Percentiles rank a stretch among this genome's conserved stretches.
phyloP scores from a whole-genome alignment of 23 red algal genomes.

The Gracilaria gracilis region DNA sequence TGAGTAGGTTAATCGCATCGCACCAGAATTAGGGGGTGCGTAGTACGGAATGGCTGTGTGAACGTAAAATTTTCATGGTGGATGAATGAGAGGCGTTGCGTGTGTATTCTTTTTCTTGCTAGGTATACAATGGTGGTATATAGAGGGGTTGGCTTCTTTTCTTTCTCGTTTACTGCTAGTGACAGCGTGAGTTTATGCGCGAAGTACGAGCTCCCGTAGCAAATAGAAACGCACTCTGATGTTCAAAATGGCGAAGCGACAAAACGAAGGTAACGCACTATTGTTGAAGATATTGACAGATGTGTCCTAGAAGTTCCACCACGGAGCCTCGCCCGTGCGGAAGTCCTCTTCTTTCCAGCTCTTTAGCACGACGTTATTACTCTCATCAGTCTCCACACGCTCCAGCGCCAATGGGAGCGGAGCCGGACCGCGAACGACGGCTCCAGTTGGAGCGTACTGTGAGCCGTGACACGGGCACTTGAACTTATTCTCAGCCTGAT shows the following conservation, averaged over 20 bases:
- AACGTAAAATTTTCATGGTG: constrained; percentile 18
- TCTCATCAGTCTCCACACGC: constrained; percentile 78
- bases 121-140: no score
- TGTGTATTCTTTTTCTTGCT: not conserved
- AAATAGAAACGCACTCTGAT: not conserved
- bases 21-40: constrained; percentile 18
- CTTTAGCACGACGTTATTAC: constrained; percentile 85
- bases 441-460: constrained; percentile 93
- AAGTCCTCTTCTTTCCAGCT: constrained; percentile 99
- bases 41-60: not conserved
- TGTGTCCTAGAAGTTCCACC: constrained; percentile 92
- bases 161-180: constrained; percentile 10
- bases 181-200: not conserved
- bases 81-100: not conserved
- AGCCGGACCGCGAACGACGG: constrained; percentile 96
- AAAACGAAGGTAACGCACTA: constrained; percentile 21
- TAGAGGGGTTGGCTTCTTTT: not conserved
- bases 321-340: constrained; percentile 87
- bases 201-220: not conserved
- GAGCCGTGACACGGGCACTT: constrained; percentile 99
- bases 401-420: constrained; percentile 93
- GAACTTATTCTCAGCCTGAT: constrained; percentile 95
- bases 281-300: not conserved
- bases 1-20: constrained; percentile 63
- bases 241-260: not conserved